Conservation (phyloP, 768 basidiomycete genomes). For the Rhizopogon sp. region DNA sequence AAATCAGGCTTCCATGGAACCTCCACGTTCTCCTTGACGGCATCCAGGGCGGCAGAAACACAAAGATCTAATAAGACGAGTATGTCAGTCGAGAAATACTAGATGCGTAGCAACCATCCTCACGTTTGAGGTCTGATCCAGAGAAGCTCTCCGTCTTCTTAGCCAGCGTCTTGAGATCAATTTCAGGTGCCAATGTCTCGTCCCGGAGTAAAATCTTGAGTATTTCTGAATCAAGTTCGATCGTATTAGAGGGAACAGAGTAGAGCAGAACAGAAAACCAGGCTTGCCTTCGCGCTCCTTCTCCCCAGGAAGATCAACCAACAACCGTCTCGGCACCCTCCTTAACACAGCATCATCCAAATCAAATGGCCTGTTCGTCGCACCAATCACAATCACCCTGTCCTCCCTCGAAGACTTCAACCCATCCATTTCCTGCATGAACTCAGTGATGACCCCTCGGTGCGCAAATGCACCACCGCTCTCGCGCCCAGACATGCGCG, state of each 20-base stretch:
- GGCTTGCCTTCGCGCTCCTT: constrained; percentile 76
- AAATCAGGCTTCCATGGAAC: constrained; percentile 63
- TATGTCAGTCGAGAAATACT: neutral
- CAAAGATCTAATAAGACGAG: constrained; percentile 69
- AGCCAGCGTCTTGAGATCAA: constrained; percentile 57
- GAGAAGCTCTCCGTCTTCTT: constrained; percentile 82
- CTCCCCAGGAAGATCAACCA: constrained; percentile 86
- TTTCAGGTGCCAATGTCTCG: constrained; percentile 61
- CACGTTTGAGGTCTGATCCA: constrained; percentile 93
- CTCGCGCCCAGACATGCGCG: constrained; percentile 71
- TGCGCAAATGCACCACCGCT: constrained; percentile 80
- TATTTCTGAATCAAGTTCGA: constrained; percentile 52
- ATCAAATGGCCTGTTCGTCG: constrained; percentile 90
- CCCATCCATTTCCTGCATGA: constrained; percentile 98
- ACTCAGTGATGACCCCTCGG: constrained; percentile 84
- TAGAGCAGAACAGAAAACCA: neutral
- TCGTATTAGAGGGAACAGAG: constrained; percentile 2
- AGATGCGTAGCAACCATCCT: constrained; percentile 21
- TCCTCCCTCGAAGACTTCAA: constrained; percentile 75
- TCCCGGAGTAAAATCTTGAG: constrained; percentile 83
- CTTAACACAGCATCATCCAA: constrained; percentile 89
- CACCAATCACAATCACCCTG: constrained; percentile 86
- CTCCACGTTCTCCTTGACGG: constrained; percentile 78
- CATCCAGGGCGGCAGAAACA: constrained; percentile 87
- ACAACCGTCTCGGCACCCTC: constrained; percentile 77